Evolutionary conservation across 768 basidiomycete genomes (phyloP), one percentile per base, ranked within the genome.

Genomic region (Kwoniella shandongensis): DNA sequence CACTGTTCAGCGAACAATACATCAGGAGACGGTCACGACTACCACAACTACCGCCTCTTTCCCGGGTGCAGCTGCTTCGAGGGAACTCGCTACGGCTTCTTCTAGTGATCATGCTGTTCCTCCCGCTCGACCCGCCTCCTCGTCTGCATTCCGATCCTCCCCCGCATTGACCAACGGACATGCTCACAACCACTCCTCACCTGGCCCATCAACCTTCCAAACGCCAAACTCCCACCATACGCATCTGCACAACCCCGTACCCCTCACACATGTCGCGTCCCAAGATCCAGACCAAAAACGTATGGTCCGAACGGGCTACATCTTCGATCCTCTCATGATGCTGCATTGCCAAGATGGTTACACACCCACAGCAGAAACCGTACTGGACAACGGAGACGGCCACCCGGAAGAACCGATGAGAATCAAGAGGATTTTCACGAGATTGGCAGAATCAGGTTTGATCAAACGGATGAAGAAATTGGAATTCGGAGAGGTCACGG

Each of bases 291-390:
- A 11, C 49, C 42, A 15, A 44, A 38, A n/a, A 10, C 47, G 51
- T 15, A 69, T 66, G 11, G 41, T 50, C 22, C 65, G 72, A 8
- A 88, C 91, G 47, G 92, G 91, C 45, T 91, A 88, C 78, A 85
- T 94, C 54, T 98, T 90, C 70, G 88, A 89, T 23, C 68, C 81
- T 0, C 83, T 87, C 62, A 98, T 98, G 94, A 86, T 88, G 77
- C 77, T 84, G 17, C 96, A 97, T 78, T 84, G 81, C 48, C 84
- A 83, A 40, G 62, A 76, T 29, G 68, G 65, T 13, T 73, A 74
- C 35, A 50, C 66, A 12, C 68, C 70, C 3, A 68, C 66, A 3
- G 51, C 58, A 17, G 73, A 72, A 2, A 22, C 47, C 25, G 57
- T 59, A 17, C 80, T 81, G 49, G 85, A 85, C 56, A 60, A 62